Evolutionary conservation across 2,329 filamentous ascomycete species (phyloP), one percentile per base, ranked within the genome.

Genomic region (Ophiocordyceps camponoti-leonardi): DNA sequence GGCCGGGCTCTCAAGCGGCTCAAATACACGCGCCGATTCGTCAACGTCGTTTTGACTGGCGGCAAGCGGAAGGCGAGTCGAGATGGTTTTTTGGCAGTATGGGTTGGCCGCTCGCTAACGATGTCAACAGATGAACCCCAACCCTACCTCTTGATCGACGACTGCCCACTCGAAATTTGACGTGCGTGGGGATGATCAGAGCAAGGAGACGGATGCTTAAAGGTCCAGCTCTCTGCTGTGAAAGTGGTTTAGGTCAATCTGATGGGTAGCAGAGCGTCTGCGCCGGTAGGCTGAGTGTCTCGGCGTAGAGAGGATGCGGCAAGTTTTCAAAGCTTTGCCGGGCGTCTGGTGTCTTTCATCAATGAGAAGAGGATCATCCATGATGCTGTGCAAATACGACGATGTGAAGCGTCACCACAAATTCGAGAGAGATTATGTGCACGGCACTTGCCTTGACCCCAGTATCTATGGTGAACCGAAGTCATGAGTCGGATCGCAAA

Each of bases 1-100:
- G 90, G 90, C 65, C 87, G 90, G 65, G 90, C 90, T 59, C 86
- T 92, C 75, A 96, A 96, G 87, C 81, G 90, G 64, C 81, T 93
- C 67, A 81, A 79, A 68, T 95, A 95, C 80, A 94, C 86, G 60
- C 84, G 90, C 68, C 87, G 90, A 63, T 96, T 96, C 76, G 88
- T 96, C 59, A 95, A 96, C 73, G 87, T 96, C 66, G 92, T 86
- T 63, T 78, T 94, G 72, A 93, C 88, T 56, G 88, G 87, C 69
- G 90, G 90, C 74, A 96, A 96, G 88, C 79, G 90, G 71, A 95
- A 95, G 86, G 86, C 92, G 69, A 64, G 72, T 54, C 50, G 19
- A 33, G 28, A 30, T 6, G 28, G 14, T 11, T n/a, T 20, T 4
- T 3, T 18, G 13, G 22, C 14, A 4, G 28, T n/a, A 43, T 22